phyloP scores from a whole-genome alignment of 768 basidiomycete genomes.

The Butyriboletus loyo region DNA sequence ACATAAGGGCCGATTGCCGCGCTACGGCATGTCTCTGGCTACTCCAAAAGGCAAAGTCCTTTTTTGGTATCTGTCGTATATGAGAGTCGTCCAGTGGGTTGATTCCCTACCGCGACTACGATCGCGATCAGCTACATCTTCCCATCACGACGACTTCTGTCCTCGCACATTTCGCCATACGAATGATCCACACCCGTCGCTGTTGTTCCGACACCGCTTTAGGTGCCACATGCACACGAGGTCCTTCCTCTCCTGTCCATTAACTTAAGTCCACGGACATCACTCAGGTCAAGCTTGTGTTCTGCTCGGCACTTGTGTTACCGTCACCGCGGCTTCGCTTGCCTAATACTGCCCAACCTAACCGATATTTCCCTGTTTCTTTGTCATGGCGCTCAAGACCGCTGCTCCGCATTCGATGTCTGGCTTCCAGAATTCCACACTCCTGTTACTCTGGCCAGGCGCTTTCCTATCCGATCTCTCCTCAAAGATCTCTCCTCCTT shows the following conservation, averaged over 20 bases:
- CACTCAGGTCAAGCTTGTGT: constrained; percentile 26
- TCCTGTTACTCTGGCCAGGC: not conserved
- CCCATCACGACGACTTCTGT: constrained; percentile 1
- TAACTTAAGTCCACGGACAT: constrained; percentile 42
- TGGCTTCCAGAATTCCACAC: constrained; percentile 19
- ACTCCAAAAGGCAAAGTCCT: constrained; percentile 28
- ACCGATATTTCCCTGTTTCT: constrained; percentile 33
- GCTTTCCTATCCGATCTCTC: constrained; percentile 18
- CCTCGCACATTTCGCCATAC: constrained; percentile 10
- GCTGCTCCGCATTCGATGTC: constrained; percentile 25
- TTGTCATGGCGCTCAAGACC: constrained; percentile 27
- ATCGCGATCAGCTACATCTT: constrained; percentile 16
- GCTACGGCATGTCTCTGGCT: constrained; percentile 26
- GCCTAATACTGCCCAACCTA: constrained; percentile 26
- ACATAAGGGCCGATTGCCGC: constrained; percentile 31
- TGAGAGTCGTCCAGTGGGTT: not conserved
- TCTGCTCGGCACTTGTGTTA: constrained; percentile 33
- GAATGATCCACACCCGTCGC: constrained; percentile 19
- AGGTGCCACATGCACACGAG: constrained; percentile 35
- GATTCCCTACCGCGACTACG: constrained; percentile 1
- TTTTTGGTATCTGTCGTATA: constrained; percentile 18
- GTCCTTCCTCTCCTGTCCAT: constrained; percentile 34
- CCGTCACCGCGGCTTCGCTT: constrained; percentile 39
- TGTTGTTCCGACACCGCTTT: constrained; percentile 30
- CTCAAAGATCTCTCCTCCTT: constrained; percentile 15